phyloP scores from a whole-genome alignment of 2,329 filamentous ascomycete genomes.

The Nothopassalora personata region DNA sequence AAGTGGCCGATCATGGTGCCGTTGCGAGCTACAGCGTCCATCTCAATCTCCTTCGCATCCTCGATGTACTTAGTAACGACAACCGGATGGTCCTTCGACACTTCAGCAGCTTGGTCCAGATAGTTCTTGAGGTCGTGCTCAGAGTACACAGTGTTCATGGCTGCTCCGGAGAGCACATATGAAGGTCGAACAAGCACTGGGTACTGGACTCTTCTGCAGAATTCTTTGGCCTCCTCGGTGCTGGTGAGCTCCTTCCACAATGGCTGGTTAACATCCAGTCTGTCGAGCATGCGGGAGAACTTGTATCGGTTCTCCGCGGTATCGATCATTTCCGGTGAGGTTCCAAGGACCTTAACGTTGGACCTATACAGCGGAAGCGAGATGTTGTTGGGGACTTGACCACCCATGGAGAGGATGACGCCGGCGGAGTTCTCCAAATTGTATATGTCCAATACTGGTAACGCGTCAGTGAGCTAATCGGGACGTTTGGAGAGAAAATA shows the following conservation, averaged over 20 bases:
- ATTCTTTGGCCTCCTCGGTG: constrained; percentile 80
- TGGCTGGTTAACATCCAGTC: constrained; percentile 90
- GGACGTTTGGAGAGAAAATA: not conserved
- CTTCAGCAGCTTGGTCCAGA: constrained; percentile 82
- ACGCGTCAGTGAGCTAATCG: constrained; percentile 29
- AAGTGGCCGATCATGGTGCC: constrained; percentile 91
- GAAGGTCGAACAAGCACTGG: constrained; percentile 93
- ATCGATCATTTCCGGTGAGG: constrained; percentile 98
- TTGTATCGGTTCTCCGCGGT: constrained; percentile 96
- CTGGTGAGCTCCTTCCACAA: constrained; percentile 97
- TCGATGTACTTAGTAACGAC: constrained; percentile 99
- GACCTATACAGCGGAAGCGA: constrained; percentile 80
- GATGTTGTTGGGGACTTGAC: constrained; percentile 97
- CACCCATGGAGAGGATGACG: constrained; percentile 91
- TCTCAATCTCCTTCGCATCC: constrained; percentile 98
- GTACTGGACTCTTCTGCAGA: constrained; percentile 85
- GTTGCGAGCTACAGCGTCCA: constrained; percentile 93
- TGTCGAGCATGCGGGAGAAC: constrained; percentile 95
- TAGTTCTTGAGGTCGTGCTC: constrained; percentile 86
- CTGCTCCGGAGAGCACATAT: constrained; percentile 92
- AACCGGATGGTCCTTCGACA: constrained; percentile 91
- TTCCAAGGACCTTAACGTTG: constrained; percentile 89
- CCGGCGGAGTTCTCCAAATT: constrained; percentile 76
- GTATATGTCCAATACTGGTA: constrained; percentile 89
- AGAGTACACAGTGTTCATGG: constrained; percentile 99